Evolutionary conservation across 371 early-diverging fungal species (phyloP).

Genomic region (Mucor indicus): DNA sequence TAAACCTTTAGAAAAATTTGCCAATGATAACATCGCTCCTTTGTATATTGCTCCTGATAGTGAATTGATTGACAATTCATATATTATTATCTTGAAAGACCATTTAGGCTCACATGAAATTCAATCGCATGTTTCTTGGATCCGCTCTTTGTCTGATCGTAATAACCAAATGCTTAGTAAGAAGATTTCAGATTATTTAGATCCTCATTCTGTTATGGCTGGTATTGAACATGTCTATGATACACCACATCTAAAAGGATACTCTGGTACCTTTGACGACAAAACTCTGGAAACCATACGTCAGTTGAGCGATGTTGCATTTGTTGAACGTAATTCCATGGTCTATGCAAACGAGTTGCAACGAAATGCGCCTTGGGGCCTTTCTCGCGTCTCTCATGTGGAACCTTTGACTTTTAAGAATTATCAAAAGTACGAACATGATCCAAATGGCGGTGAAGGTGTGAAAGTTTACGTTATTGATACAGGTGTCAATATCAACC

Average conservation of each 20-base stretch:
- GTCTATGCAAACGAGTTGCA: slow-evolving; percentile 73
- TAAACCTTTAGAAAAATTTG: slow-evolving; percentile 13
- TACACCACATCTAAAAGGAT: slow-evolving; percentile 71
- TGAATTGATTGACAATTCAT: slow-evolving; percentile 70
- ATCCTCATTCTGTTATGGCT: slow-evolving; percentile 21
- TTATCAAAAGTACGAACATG: slow-evolving; percentile 75
- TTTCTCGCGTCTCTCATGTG: slow-evolving; percentile 85
- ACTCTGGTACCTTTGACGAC: slow-evolving; percentile 74
- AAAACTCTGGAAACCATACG: slow-evolving; percentile 69
- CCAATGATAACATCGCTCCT: slow-evolving; percentile 46
- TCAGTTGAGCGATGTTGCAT: slow-evolving; percentile 64
- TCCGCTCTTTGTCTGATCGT: slow-evolving; percentile 15
- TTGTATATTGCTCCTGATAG: slow-evolving; percentile 61
- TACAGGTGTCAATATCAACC: slow-evolving; percentile 60
- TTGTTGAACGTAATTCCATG: slow-evolving; percentile 84
- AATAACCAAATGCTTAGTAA: not conserved
- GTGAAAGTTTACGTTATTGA: slow-evolving; percentile 50
- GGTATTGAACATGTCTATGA: slow-evolving; percentile 78
- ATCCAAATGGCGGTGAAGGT: slow-evolving; percentile 69
- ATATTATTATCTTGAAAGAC: slow-evolving; percentile 84
- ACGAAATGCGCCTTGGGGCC: slow-evolving; percentile 86
- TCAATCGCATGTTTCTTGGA: slow-evolving; percentile 32
- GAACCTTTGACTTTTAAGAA: slow-evolving; percentile 58
- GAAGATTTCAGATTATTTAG: slow-evolving; percentile 13
- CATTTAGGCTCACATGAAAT: slow-evolving; percentile 30